phyloP scores from a whole-genome alignment of 2,329 filamentous ascomycete species.

The Cercospora sojina region DNA sequence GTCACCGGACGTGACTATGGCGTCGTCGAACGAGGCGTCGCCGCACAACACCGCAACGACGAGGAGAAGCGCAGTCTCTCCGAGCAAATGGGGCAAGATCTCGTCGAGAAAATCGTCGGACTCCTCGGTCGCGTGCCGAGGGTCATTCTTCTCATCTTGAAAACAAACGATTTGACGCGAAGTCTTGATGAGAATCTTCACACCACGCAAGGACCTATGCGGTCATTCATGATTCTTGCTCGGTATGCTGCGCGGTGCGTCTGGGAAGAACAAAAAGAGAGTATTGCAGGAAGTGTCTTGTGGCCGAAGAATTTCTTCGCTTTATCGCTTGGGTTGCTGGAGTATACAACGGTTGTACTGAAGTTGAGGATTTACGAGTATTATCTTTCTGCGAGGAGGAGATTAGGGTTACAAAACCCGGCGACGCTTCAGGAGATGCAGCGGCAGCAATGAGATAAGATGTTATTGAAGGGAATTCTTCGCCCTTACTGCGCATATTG shows the following conservation, averaged over 20 bases:
- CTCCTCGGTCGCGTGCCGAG: slow-evolving; percentile 84
- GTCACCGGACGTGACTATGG: slow-evolving; percentile 92
- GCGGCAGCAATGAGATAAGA: not conserved
- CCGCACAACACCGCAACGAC: slow-evolving; percentile 61
- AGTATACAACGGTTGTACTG: slow-evolving; percentile 56
- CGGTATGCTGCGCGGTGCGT: slow-evolving; percentile 63
- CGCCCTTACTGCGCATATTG: not conserved
- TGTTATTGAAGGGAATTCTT: not conserved
- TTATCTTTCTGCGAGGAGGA: slow-evolving; percentile 50
- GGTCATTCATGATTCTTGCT: slow-evolving; percentile 64
- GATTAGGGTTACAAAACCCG: slow-evolving; percentile 21
- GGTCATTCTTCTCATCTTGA: slow-evolving; percentile 91
- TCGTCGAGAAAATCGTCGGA: slow-evolving; percentile 84
- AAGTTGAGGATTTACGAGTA: slow-evolving; percentile 60
- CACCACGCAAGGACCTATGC: slow-evolving; percentile 62
- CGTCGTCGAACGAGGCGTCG: slow-evolving; percentile 61
- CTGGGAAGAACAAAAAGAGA: slow-evolving; percentile 60
- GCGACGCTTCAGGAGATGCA: slow-evolving; percentile 11
- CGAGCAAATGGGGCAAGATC: slow-evolving; percentile 71
- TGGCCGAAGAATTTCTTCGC: slow-evolving; percentile 53
- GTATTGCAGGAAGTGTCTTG: slow-evolving; percentile 51
- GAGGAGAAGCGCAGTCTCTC: slow-evolving; percentile 87
- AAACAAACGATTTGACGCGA: slow-evolving; percentile 95
- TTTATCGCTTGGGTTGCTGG: slow-evolving; percentile 54
- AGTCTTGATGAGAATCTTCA: slow-evolving; percentile 89